Base-by-base conservation (phyloP, 2,329 filamentous ascomycete species). In the Parastagonospora nodorum region DNA sequence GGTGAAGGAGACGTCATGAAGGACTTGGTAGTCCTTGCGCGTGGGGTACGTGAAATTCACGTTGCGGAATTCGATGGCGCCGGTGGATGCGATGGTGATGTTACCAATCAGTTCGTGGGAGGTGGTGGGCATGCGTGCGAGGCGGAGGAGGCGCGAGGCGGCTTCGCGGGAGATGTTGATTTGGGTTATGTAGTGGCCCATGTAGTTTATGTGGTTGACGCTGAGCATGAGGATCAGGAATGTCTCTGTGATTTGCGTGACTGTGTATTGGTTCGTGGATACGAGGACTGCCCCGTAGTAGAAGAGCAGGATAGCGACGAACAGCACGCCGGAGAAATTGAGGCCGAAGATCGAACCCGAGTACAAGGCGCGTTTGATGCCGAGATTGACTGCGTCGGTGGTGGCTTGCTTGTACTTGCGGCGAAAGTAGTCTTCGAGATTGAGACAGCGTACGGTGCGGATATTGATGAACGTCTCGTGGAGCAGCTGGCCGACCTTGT, bases 151-250 rank as follows among this genome's bases (percentile, higher is more conserved):
- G 24, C 88, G 84, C 0, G 83, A 81, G 0, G 90, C 91, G 1
- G 88, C 88, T 29, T 88, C 84, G 57, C 87, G 85, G 0, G 90
- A 86, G 12, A 87, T 84, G 10, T 86, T 87, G 37, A 96, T 86
- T 65, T 96, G 90, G 0, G 93, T 92, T 19, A 97, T 84, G 64
- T 87, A 87, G 41, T 83, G 81, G 14, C 95, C 75, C 47, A 94
- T 84, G 29, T 81, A 80, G 31, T 85, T 85, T 2, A 89, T 84
- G 9, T 88, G 90, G 9, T 87, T 85, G 48, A 96, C 84, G 53
- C 89, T 88, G 68, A 97, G 89, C n/a, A 96, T 81, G 1, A 97
- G 80, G 45, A 96, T 80, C 30, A 92, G 88, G 61, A 94, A 86
- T 0, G 94, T 89, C 53, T 88, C 84, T 27, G 96, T 75, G 14